Conservation (phyloP, 306 rosid species). For the Prunus davidiana region DNA sequence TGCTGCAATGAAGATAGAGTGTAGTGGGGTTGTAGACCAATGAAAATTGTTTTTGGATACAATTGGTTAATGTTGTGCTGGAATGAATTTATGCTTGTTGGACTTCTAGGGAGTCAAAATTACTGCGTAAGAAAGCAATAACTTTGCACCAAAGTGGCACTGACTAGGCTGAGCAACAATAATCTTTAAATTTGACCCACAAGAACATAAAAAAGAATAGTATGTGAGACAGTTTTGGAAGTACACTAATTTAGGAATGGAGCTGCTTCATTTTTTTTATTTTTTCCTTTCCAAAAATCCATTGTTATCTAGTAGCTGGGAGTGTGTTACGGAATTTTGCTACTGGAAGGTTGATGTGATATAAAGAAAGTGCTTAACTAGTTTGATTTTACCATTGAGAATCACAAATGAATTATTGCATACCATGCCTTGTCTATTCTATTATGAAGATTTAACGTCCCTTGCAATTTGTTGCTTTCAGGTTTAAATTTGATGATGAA, state of each 20-base stretch:
- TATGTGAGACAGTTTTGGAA: background rate
- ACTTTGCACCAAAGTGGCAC: background rate
- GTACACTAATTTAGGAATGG: background rate
- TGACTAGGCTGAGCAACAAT: background rate
- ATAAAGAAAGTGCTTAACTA: background rate
- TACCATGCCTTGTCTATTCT: background rate
- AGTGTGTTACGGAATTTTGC: background rate
- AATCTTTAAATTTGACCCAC: background rate
- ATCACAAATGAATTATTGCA: background rate
- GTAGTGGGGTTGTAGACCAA: background rate
- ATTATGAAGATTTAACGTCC: background rate
- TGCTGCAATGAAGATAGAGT: background rate
- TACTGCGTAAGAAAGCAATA: background rate
- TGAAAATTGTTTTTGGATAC: background rate
- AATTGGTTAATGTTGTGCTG: background rate
- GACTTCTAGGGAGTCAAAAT: background rate
- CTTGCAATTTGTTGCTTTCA: constrained; percentile 19
- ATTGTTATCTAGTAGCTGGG: background rate
- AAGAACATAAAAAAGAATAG: background rate
- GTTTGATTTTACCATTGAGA: background rate
- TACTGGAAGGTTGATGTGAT: background rate
- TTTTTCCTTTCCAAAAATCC: background rate
- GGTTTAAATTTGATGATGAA: constrained; percentile 94
- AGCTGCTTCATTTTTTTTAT: background rate
- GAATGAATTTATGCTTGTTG: background rate